phyloP scores from a whole-genome alignment of 164 flowering plant genomes.

The Magnolia changhungtana region DNA sequence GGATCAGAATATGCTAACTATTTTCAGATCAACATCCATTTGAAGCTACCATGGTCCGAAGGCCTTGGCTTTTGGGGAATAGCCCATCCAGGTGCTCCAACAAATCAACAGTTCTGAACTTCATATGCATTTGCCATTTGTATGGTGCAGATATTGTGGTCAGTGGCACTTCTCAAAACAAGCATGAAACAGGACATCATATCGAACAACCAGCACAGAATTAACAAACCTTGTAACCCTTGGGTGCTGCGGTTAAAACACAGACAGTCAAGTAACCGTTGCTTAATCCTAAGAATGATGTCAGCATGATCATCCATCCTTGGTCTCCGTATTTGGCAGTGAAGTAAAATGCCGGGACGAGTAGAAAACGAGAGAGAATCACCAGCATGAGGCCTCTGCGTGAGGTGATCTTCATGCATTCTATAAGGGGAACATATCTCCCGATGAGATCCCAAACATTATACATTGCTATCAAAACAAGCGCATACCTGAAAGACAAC shows the following conservation, averaged over 20 bases:
- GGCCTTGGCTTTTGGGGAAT: background rate
- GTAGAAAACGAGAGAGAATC: slow-evolving; percentile 42
- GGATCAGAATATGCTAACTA: too few relatives aligned
- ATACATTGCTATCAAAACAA: slow-evolving; percentile 70
- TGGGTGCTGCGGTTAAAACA: slow-evolving; percentile 53
- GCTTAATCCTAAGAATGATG: slow-evolving; percentile 47
- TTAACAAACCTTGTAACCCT: slow-evolving; percentile 55
- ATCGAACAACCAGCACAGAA: too few relatives aligned
- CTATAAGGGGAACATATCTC: slow-evolving; percentile 55
- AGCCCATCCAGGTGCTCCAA: background rate
- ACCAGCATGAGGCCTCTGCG: slow-evolving; percentile 42
- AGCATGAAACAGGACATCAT: background rate
- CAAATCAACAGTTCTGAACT: background rate
- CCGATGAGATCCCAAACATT: slow-evolving; percentile 72
- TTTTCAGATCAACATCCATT: background rate
- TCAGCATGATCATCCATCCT: slow-evolving; percentile 64
- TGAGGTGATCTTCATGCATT: slow-evolving; percentile 45
- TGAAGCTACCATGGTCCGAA: background rate
- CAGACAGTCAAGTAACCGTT: slow-evolving; percentile 67
- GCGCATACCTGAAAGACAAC: slow-evolving; percentile 55
- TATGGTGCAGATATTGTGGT: too few relatives aligned
- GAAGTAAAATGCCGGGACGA: slow-evolving; percentile 59
- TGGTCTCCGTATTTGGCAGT: slow-evolving; percentile 61
- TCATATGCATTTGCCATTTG: background rate
- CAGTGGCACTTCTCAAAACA: too few relatives aligned